A percentile compares a stretch with the other conserved stretches of the same genome.
Conservation (phyloP, 495 filamentous ascomycete genomes). For the Niebla homalea region DNA sequence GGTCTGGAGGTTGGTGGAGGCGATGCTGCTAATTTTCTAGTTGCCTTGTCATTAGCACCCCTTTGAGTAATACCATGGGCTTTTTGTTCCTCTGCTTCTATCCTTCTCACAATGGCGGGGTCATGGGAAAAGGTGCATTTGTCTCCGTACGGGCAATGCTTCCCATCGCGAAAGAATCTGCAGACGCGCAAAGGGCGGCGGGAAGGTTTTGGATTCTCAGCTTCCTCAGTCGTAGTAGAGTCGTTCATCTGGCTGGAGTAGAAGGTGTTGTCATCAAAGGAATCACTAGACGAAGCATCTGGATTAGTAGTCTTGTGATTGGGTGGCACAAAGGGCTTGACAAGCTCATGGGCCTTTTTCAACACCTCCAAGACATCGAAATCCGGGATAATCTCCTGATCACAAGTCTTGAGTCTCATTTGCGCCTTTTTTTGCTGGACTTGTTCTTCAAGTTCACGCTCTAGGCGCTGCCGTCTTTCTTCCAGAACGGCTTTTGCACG, state of each 20-base stretch:
- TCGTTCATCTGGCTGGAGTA: slow-evolving; percentile 69
- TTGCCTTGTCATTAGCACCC: slow-evolving; percentile 16
- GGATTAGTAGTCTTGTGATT: slow-evolving; percentile 38
- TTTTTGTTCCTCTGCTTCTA: slow-evolving; percentile 11
- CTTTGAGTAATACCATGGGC: slow-evolving; percentile 10
- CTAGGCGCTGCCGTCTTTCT: slow-evolving; percentile 66
- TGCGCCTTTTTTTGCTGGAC: slow-evolving; percentile 50
- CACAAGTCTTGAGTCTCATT: slow-evolving; percentile 37
- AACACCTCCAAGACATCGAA: slow-evolving; percentile 68
- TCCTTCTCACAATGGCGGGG: slow-evolving; percentile 6
- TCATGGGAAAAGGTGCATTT: slow-evolving; percentile 17
- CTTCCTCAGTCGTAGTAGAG: slow-evolving; percentile 24
- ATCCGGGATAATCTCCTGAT: slow-evolving; percentile 48
- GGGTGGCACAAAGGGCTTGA: slow-evolving; percentile 47
- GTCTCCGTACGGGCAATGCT: slow-evolving; percentile 15
- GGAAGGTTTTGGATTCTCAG: slow-evolving; percentile 9
- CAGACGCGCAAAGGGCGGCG: slow-evolving; percentile 8
- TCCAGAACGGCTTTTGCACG: slow-evolving; percentile 28
- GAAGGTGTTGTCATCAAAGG: slow-evolving; percentile 86
- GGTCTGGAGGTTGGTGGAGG: background rate
- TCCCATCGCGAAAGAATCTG: slow-evolving; percentile 15
- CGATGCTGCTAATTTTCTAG: background rate
- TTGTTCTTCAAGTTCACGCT: slow-evolving; percentile 63
- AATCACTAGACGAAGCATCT: slow-evolving; percentile 51
- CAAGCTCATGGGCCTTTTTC: slow-evolving; percentile 55